Percentiles rank a stretch among this genome's conserved stretches.
These are phyloP conservation scores for Kwoniella europaea DNA, from an alignment of 768 basidiomycete species.

Conservation along the genomic window DNA sequence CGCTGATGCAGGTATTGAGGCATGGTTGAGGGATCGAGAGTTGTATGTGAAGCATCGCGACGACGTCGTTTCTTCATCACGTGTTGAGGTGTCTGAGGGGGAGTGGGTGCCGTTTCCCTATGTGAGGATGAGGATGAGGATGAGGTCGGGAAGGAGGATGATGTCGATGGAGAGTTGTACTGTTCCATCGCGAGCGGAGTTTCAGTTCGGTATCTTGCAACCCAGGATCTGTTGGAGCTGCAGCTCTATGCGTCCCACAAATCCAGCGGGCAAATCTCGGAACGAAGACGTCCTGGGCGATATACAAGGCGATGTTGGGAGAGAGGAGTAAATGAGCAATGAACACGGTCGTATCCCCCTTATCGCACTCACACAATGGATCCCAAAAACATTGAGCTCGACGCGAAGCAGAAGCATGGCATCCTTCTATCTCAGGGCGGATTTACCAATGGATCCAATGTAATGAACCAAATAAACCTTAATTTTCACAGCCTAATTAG, in stretches of 20 bases:
- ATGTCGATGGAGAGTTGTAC: background rate
- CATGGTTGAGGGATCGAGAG: no score
- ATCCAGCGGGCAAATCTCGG: no score
- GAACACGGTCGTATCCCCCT: no score
- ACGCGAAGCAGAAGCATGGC: background rate
- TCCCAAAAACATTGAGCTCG: background rate
- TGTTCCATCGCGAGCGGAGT: conserved; percentile 3
- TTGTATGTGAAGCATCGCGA: background rate
- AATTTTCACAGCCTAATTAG: background rate
- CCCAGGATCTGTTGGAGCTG: no score
- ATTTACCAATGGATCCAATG: background rate
- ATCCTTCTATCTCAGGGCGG: conserved; percentile 1
- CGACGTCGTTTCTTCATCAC: background rate
- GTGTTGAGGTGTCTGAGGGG: background rate
- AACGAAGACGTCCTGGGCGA: no score
- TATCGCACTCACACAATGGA: background rate
- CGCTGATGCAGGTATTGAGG: background rate
- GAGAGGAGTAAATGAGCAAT: no score
- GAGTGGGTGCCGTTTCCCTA: background rate
- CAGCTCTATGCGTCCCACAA: no score
- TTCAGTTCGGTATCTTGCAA: no score
- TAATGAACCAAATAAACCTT: conserved; percentile 7
- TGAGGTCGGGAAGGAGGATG: background rate
- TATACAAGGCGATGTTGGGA: no score
- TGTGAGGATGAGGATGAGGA: background rate